Evolutionary conservation across 1,284 basidiomycete genomes (phyloP).

Genomic region (Tilletia setariae): DNA sequence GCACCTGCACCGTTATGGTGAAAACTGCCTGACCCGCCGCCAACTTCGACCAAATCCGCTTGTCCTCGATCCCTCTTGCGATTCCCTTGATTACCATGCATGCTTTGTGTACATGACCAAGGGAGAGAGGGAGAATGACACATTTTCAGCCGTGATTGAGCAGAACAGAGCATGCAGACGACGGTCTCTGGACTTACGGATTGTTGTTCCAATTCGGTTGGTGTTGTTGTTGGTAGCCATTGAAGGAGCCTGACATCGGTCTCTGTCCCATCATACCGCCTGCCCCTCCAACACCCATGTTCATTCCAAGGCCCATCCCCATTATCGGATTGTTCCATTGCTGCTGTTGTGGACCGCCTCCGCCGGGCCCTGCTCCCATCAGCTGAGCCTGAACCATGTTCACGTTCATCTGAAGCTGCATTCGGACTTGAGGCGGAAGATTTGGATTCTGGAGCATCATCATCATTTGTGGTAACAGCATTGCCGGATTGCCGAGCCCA

Average conservation of each 20-base stretch:
- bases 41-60: conserved; percentile 38
- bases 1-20: neutral
- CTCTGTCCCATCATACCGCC: conserved; percentile 12
- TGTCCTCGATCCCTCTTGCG: conserved; percentile 9
- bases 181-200: neutral
- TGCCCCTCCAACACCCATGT: conserved; percentile 15
- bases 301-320: conserved; percentile 19
- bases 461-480: conserved; percentile 49
- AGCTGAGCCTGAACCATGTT: conserved; percentile 49
- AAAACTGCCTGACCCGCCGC: conserved; percentile 2
- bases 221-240: conserved; percentile 17
- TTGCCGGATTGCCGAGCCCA: conserved; percentile 21
- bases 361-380: conserved; percentile 16
- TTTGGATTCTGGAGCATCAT: conserved; percentile 50
- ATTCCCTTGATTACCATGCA: neutral
- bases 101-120: neutral
- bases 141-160: neutral
- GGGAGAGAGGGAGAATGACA: too few species aligned
- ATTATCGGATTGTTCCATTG: conserved; percentile 21
- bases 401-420: conserved; percentile 52
- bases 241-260: neutral
- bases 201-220: conserved; percentile 21
- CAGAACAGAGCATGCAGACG: neutral
- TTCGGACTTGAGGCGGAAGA: conserved; percentile 48
- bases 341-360: conserved; percentile 21